Base-by-base conservation (phyloP, 805 yeast genomes). In the Yamadazyma paraphyllophila region DNA sequence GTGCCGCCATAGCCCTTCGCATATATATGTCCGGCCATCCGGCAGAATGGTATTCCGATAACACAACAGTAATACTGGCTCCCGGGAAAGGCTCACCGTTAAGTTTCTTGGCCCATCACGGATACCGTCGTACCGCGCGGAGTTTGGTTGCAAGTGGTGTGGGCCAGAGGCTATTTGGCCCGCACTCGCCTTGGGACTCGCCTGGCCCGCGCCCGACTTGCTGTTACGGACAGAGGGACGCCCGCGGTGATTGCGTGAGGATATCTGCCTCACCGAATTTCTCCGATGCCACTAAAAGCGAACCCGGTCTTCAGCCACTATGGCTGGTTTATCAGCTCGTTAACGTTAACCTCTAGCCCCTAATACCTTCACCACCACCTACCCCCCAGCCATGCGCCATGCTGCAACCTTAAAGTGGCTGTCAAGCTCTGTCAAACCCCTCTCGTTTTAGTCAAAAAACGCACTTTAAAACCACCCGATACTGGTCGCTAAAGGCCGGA, bases 401-500 rank as follows among this genome's bases (percentile, higher is more conserved):
- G 13, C 31, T n/a, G 13, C 31, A 29, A 5, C 31, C 31, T 9
- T 9, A 29, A 29, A 4, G 4, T 29, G 4, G 8, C 31, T 6
- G 6, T 9, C 4, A 29, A n/a, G 31, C 31, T 29, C 31, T n/a
- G 4, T 10, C 31, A 29, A 11, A 11, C 31, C 31, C 13, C 31
- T 20, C 24, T 6, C 24, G 24, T 20, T 20, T 20, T 20, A 20
- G 24, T 6, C 24, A 3, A 20, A 20, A 29, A 29, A 29, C 31
- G 11, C 13, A 4, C 11, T 7, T 29, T 25, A 10, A 26, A 37
- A 7, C 40, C 40, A 37, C 40, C 27, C 40, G 32, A 11, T 17
- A 20, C 31, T 8, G 5, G 29, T 17, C 40, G 40, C 32, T 25
- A 37, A 37, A 37, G 32, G 32, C 40, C 40, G 40, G 40, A 37